Base-by-base conservation (phyloP, 306 rosid species). In the Trifolium pratense region DNA sequence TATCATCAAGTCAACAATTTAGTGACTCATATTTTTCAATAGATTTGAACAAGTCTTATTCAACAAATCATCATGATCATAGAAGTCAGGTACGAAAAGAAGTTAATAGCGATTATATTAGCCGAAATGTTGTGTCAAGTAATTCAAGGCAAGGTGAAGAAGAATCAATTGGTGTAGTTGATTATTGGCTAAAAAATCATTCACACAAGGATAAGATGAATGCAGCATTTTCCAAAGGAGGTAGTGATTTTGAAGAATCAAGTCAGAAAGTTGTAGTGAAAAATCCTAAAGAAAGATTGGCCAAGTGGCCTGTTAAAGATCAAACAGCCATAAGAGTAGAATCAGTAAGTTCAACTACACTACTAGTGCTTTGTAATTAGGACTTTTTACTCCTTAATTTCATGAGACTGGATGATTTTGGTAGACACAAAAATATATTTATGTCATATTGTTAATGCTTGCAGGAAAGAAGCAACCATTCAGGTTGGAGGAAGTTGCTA, bases 21-120 rank as follows among this genome's bases (percentile, higher is more conserved):
- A 87, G 90, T 7, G 91, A 87, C 1, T 84, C 79, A 0, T 86
- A 21, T 66, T 89, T 89, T 74, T 89, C 95, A 5, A 89, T 89
- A 36, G 95, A 89, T 79, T 83, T 87, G 83, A 78, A 84, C 0
- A 83, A 77, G 65, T 74, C 89, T 4, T 85, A 80, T 49, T 58
- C 87, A 39, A 21, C 73, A 9, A 40, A 51, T 72, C 45, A 46
- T 67, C 45, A 46, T 67, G 78, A 29, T 20, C 51, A 3, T 16
- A 79, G 9, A 63, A 69, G 0, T 14, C 77, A 65, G 7, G 66
- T 45, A 11, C 34, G 31, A 32, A 75, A 37, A 12, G 81, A 80
- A 75, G 71, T 66, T 58, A 26, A 32, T 0, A 71, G 48, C 31
- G 77, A 78, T 18, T 40, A 55, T 43, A 74, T 6, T 34, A 29